Evolutionary conservation across 129 eudicot species (phyloP), one percentile per base, ranked within the genome.

Genomic region (Arctium minus): DNA sequence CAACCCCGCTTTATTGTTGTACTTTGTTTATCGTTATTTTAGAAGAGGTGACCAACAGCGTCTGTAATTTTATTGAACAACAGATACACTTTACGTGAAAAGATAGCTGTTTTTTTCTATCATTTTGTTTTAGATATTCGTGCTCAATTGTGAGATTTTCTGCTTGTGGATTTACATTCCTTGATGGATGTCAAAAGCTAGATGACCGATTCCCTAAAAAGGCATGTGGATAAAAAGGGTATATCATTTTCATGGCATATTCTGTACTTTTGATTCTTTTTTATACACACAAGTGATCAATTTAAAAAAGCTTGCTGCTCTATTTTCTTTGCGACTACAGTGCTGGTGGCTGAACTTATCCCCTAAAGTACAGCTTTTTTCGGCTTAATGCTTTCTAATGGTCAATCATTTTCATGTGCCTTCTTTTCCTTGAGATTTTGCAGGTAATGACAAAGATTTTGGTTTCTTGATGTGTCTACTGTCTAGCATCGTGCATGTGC

Each of bases 401-500:
- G 74, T 18, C 75, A 73, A 81, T 74, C 76, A 69, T 76, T 71
- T 48, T 82, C 79, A 81, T 67, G 90, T 83, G 83, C 76, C 81
- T 72, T 79, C 30, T 50, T 42, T 72, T 62, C n/a, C 77, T 77
- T 77, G 73, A 71, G 73, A 78, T 72, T 31, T 83, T 70, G 67
- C 82, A 83, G 85, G 73, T 84, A 29, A 12, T 73, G 83, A 78
- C 73, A 30, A 69, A 72, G 72, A 39, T 39, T 72, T 37, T 80
- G 64, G 73, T 65, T 79, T 76, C 40, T 60, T 87, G 81, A 33
- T 74, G 37, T 39, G 82, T 69, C 77, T 70, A 79, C 31, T 39
- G 82, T 69, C 81, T 70, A 79, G 37, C 84, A 85, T 85, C 81
- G 48, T 29, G 77, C 89, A 86, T 86, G 89, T 86, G 81, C 75